Conservation (phyloP, 345 rosid genomes). For the Euphorbia lathyris region DNA sequence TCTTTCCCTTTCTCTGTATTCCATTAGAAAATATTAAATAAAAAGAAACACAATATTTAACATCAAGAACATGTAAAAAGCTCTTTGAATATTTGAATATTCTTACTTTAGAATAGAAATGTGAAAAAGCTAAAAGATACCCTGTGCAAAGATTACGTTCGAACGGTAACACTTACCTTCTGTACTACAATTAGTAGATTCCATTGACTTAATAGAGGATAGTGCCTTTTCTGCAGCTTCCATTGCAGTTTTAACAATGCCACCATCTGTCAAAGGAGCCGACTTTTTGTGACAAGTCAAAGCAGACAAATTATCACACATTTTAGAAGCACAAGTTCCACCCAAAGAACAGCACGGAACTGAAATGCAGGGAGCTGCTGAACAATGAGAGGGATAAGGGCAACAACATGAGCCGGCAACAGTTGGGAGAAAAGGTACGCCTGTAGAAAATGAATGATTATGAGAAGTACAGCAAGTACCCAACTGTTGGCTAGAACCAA, state of each 20-base stretch:
- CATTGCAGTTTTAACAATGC: slow-evolving; percentile 46
- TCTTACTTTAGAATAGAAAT: not conserved
- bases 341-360: slow-evolving; percentile 32
- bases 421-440: slow-evolving; percentile 28
- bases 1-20: slow-evolving; percentile 31
- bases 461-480: slow-evolving; percentile 26
- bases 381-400: slow-evolving; percentile 33
- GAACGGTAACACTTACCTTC: slow-evolving; percentile 31
- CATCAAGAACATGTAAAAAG: not conserved
- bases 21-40: not conserved
- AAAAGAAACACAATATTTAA: not conserved
- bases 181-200: slow-evolving; percentile 13
- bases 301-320: slow-evolving; percentile 12
- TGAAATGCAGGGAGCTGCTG: slow-evolving; percentile 32
- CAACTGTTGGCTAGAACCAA: slow-evolving; percentile 29
- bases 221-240: slow-evolving; percentile 56
- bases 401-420: slow-evolving; percentile 39
- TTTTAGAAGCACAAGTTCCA: slow-evolving; percentile 20
- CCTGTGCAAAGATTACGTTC: not conserved
- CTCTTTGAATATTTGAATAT: not conserved
- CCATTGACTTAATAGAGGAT: slow-evolving; percentile 34
- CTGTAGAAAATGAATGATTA: slow-evolving; percentile 23
- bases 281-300: slow-evolving; percentile 17
- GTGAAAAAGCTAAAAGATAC: not conserved
- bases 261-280: slow-evolving; percentile 13